Evolutionary conservation across 352 stramenopile genomes (phyloP).

Genomic region (Phytophthora pini): DNA sequence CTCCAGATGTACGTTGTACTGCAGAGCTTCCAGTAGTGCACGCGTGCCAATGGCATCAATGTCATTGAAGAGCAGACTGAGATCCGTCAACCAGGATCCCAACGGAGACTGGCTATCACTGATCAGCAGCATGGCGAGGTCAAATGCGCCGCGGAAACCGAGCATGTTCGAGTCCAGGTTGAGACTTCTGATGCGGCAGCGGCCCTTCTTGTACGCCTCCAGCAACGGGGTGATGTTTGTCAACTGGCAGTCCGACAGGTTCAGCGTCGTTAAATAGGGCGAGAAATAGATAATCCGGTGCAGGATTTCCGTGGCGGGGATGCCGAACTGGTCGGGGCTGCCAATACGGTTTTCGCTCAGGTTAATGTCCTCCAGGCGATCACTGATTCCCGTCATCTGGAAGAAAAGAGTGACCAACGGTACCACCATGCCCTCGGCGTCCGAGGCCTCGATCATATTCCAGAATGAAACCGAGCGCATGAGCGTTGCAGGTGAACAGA

Average conservation of each 20-base stretch:
- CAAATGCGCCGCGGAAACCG: conserved; percentile 60
- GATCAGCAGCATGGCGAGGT: conserved; percentile 66
- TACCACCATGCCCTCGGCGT: conserved; percentile 57
- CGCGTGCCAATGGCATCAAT: conserved; percentile 61
- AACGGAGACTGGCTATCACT: conserved; percentile 51
- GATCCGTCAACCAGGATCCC: conserved; percentile 46
- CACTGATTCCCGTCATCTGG: conserved; percentile 60
- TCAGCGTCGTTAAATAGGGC: conserved; percentile 59
- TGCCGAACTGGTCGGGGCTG: conserved; percentile 59
- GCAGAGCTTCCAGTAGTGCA: conserved; percentile 51
- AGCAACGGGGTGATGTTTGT: conserved; percentile 58
- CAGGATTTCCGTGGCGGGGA: conserved; percentile 54
- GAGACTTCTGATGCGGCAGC: conserved; percentile 51
- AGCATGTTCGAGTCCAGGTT: conserved; percentile 66
- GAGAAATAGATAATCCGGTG: conserved; percentile 65
- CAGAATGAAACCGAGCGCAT: conserved; percentile 53
- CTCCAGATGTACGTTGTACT: conserved; percentile 62
- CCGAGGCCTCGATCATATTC: conserved; percentile 61
- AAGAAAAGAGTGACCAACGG: conserved; percentile 60
- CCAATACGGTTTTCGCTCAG: conserved; percentile 67
- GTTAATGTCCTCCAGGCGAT: conserved; percentile 62
- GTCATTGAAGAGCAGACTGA: conserved; percentile 63
- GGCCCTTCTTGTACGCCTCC: conserved; percentile 57
- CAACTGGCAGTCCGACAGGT: conserved; percentile 56
- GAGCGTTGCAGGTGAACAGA: conserved; percentile 52